A percentile compares a stretch with the other conserved stretches of the same genome.
phyloP scores from a whole-genome alignment of 2,329 filamentous ascomycete genomes.

The Penicillium oxalicum region DNA sequence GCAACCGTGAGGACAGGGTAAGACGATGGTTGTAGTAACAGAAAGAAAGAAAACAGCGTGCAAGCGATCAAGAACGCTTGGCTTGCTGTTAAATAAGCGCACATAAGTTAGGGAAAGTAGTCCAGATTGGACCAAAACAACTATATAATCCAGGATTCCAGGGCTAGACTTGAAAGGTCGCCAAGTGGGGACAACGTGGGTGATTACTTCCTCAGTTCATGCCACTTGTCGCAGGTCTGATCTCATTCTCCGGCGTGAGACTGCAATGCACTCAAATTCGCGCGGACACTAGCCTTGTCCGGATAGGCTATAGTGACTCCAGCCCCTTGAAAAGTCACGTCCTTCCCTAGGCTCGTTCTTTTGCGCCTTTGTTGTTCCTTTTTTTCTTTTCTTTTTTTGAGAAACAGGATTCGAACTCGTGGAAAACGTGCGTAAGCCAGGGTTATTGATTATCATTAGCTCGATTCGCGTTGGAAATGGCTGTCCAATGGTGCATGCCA shows the following conservation, averaged over 20 bases:
- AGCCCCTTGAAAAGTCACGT: neutral
- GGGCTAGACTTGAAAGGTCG: neutral
- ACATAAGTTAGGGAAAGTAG: neutral
- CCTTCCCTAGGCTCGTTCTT: neutral
- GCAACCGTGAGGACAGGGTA: neutral
- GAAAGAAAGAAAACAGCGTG: neutral
- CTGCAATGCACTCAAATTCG: conserved; percentile 2
- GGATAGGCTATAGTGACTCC: neutral
- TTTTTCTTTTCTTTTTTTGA: too few relatives aligned
- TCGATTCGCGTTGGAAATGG: neutral
- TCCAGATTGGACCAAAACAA: neutral
- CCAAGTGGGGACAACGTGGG: neutral
- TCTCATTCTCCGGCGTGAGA: neutral
- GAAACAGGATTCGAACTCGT: neutral
- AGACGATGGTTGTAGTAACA: neutral
- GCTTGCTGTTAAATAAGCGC: neutral
- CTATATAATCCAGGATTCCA: neutral
- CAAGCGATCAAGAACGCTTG: neutral
- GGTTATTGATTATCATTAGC: neutral
- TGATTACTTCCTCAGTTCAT: neutral
- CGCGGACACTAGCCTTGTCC: conserved; percentile 1
- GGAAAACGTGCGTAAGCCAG: neutral
- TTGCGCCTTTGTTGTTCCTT: neutral
- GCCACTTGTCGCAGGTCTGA: neutral
- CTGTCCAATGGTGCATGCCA: neutral